Evolutionary conservation across 345 rosid genomes (phyloP).

Genomic region (Eucalyptus paniculata): DNA sequence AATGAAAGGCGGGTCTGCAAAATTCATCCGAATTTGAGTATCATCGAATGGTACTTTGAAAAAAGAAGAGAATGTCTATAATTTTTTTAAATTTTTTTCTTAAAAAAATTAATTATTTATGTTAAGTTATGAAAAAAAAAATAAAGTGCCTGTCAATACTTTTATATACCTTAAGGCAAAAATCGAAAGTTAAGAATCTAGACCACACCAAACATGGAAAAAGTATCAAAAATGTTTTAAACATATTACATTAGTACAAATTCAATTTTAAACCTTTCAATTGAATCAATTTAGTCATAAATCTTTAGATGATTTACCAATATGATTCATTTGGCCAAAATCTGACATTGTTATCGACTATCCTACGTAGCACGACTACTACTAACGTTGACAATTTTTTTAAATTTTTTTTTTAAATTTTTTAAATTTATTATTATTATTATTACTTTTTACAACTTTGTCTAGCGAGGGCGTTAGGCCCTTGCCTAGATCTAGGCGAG

Average conservation of each 20-base stretch:
- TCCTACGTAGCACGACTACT: accelerated
- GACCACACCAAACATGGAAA: background rate
- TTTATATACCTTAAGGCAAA: background rate
- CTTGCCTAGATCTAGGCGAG: background rate
- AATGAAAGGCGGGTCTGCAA: background rate
- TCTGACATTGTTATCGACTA: accelerated
- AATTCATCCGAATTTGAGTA: background rate
- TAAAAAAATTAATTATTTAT: background rate
- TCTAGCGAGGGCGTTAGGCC: accelerated
- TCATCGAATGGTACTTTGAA: background rate
- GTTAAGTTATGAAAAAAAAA: background rate
- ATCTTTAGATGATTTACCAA: no score
- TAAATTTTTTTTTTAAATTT: no score
- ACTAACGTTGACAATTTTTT: no score
- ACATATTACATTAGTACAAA: background rate
- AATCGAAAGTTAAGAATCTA: background rate
- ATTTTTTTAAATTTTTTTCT: background rate
- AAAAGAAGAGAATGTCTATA: background rate
- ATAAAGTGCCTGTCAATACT: background rate
- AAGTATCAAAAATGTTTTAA: background rate
- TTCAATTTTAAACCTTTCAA: accelerated
- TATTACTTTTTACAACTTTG: no score
- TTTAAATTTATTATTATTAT: no score
- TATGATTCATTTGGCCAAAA: background rate
- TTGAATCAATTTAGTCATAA: no score